Evolutionary conservation across 345 rosid genomes (phyloP).

Genomic region (Psidium friedrichsthalianum): DNA sequence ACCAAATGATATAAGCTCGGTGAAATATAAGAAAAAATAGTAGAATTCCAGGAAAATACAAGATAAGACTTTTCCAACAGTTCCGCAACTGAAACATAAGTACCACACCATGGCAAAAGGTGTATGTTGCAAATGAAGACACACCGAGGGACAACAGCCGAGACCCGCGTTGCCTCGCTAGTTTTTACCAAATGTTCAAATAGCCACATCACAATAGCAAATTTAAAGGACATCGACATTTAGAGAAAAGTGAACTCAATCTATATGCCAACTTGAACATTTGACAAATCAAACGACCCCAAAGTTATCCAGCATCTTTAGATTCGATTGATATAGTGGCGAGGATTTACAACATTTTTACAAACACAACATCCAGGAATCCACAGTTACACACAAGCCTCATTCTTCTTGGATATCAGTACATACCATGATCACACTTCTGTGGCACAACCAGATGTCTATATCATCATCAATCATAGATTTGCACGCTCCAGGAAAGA

Average conservation of each 20-base stretch:
- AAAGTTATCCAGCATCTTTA: background rate
- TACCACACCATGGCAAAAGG: background rate
- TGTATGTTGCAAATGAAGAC: background rate
- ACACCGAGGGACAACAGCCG: background rate
- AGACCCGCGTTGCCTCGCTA: background rate
- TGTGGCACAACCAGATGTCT: background rate
- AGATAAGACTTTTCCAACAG: background rate
- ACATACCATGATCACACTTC: background rate
- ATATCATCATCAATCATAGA: background rate
- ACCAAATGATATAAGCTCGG: background rate
- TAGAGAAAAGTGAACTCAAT: background rate
- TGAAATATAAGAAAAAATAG: background rate
- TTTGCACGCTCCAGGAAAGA: background rate
- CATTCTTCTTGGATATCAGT: background rate
- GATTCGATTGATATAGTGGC: background rate
- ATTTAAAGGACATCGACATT: background rate
- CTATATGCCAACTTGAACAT: background rate
- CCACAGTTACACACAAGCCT: conserved; percentile 20
- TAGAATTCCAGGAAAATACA: background rate
- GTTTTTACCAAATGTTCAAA: background rate
- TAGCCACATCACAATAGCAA: background rate
- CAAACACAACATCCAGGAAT: conserved; percentile 18
- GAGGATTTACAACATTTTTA: background rate
- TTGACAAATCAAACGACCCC: background rate
- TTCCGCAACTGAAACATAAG: background rate